Evolutionary conservation across 805 yeast species (phyloP), one percentile per base, ranked within the genome.

Genomic region (Grigorovia yakushimaensis): DNA sequence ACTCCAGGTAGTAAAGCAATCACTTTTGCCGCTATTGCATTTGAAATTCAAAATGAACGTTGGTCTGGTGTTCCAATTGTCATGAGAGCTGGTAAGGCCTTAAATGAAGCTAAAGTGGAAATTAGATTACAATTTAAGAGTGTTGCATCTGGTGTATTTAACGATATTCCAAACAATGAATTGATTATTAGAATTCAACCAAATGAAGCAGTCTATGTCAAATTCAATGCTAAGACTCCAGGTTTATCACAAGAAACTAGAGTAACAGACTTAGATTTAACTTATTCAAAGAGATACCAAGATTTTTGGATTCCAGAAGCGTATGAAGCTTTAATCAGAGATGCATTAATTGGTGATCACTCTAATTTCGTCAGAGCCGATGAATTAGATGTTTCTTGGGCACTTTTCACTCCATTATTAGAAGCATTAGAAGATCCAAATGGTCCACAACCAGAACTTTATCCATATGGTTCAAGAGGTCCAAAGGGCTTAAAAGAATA

Each of bases 11-110:
- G 96, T 47, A 86, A 84, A 66, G 84, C 95, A 63, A 88, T 88
- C 48, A 93, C 98, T 4, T 93, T 77, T 66, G 96, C 97, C 11
- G 96, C 96, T 2, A 62, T 93, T 49, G 77, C 82, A 20, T 62
- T 91, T 51, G 72, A 81, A 54, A 85, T 93, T 66, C 74, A 81
- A 60, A 93, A 89, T 67, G 98, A 93, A 69, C 81, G 97, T 64
- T 93, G 98, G 98, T 93, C 85, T 53, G 98, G 98, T 60, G 98
- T 93, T 41, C 98, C 98, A 47, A 79, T 93, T 62, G 82, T 93
- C 46, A 73, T 93, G 73, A 79, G 96, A 71, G 98, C 98, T 15
- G 98, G 98, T 61, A 93, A 93, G 71, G 96, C 98, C n/a, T 73
- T 93, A 51, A 88, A 91, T 66, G 89, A 83, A 61, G 84, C 91